phyloP scores from a whole-genome alignment of 805 yeast genomes.

The Myxozyma mucilagina region DNA sequence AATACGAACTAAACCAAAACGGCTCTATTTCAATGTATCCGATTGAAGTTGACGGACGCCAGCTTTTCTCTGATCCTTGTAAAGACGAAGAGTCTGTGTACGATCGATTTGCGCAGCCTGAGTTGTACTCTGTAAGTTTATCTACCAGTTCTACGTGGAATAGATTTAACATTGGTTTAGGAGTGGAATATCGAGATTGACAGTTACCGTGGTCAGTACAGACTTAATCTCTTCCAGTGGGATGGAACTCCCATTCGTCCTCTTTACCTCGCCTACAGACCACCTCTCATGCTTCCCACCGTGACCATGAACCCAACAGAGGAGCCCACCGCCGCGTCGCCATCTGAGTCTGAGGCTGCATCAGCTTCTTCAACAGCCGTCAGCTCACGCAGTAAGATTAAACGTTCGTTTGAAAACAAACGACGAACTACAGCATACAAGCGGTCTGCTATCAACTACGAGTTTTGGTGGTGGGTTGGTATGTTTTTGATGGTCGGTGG shows the following conservation, averaged over 20 bases:
- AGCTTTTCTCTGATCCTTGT: slow-evolving; percentile 86
- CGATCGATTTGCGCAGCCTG: slow-evolving; percentile 69
- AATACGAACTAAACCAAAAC: slow-evolving; percentile 59
- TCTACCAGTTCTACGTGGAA: background rate
- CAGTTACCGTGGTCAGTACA: slow-evolving; percentile 79
- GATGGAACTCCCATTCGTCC: slow-evolving; percentile 81
- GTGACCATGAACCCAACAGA: slow-evolving; percentile 81
- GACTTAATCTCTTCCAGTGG: slow-evolving; percentile 68
- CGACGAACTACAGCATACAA: slow-evolving; percentile 38
- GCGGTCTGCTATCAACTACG: slow-evolving; percentile 35
- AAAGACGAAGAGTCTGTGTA: slow-evolving; percentile 49
- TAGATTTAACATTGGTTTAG: background rate
- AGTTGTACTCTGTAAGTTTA: slow-evolving; percentile 21
- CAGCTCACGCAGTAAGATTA: slow-evolving; percentile 11
- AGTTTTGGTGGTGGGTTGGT: slow-evolving; percentile 45
- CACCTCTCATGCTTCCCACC: slow-evolving; percentile 96
- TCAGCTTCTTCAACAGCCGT: slow-evolving; percentile 24
- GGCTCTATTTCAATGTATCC: slow-evolving; percentile 75
- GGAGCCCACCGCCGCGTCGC: slow-evolving; percentile 34
- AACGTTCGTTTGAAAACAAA: slow-evolving; percentile 32
- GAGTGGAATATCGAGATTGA: slow-evolving; percentile 56
- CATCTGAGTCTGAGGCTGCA: slow-evolving; percentile 37
- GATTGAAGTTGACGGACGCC: slow-evolving; percentile 86
- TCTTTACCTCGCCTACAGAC: slow-evolving; percentile 84
- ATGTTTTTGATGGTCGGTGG: slow-evolving; percentile 42